phyloP scores from a whole-genome alignment of 352 stramenopile genomes.

The Phytopythium mirpurense region DNA sequence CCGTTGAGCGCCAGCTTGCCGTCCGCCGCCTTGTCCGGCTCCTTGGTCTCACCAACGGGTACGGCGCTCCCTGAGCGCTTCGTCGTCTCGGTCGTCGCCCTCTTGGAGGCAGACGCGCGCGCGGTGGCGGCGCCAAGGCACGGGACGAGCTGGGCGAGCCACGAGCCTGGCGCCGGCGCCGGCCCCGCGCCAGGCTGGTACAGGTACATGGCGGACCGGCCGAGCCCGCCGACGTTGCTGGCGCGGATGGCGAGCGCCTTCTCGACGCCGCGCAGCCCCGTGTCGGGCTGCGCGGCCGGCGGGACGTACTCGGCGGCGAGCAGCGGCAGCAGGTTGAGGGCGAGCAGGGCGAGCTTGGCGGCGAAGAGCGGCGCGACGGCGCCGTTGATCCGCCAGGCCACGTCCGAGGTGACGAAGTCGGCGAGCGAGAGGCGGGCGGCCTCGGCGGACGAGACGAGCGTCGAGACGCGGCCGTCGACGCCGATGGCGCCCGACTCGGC shows the following conservation, averaged over 20 bases:
- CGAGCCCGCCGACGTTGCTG: slow-evolving; percentile 25
- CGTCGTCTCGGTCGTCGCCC: too few species aligned
- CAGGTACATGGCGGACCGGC: slow-evolving; percentile 21
- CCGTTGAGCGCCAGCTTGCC: background rate
- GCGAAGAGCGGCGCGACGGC: slow-evolving; percentile 12
- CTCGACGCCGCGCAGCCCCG: too few species aligned
- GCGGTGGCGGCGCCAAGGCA: too few species aligned
- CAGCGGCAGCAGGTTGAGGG: slow-evolving; percentile 7
- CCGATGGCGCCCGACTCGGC: slow-evolving; percentile 8
- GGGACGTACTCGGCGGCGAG: too few species aligned
- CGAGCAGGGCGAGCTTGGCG: slow-evolving; percentile 18
- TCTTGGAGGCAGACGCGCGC: too few species aligned
- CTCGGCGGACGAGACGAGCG: slow-evolving; percentile 8
- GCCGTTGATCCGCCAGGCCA: slow-evolving; percentile 17
- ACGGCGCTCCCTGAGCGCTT: too few species aligned
- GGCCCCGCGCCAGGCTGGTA: too few species aligned
- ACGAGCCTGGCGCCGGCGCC: too few species aligned
- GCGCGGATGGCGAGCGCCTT: slow-evolving; percentile 21
- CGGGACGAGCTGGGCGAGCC: too few species aligned
- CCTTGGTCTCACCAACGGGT: too few species aligned
- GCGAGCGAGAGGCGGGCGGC: slow-evolving; percentile 6
- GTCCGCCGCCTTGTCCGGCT: slow-evolving; percentile 6
- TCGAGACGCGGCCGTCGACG: slow-evolving; percentile 10
- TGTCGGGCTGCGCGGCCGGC: too few species aligned
- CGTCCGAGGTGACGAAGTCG: slow-evolving; percentile 16